Conservation (phyloP, 257 asterid species). For the Fraxinus cuspidata region DNA sequence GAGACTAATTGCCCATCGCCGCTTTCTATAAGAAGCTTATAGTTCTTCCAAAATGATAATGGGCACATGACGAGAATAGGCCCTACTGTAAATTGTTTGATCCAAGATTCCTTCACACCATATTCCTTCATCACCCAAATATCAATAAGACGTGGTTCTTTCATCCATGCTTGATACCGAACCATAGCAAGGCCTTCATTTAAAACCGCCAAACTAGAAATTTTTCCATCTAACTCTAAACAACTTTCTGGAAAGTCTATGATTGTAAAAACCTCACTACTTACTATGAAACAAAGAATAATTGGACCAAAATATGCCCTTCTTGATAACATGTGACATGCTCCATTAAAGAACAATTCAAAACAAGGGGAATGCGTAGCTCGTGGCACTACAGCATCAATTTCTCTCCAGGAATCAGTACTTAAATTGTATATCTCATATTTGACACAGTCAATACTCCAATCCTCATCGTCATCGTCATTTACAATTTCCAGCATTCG, state of each 20-base stretch:
- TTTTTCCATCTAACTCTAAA: neutral
- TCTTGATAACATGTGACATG: neutral
- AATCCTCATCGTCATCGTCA: no score
- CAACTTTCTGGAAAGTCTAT: slow-evolving; percentile 2
- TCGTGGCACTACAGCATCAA: neutral
- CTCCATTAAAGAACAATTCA: slow-evolving; percentile 13
- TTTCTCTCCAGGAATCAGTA: slow-evolving; percentile 8
- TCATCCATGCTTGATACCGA: neutral
- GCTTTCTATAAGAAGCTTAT: neutral
- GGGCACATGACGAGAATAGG: neutral
- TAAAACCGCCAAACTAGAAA: neutral
- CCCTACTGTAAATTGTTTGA: slow-evolving; percentile 6
- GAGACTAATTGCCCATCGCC: neutral
- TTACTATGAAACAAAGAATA: neutral
- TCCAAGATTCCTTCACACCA: slow-evolving; percentile 17
- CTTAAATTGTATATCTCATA: slow-evolving; percentile 12
- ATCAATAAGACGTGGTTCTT: neutral
- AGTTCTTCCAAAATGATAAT: neutral
- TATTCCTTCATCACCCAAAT: slow-evolving; percentile 23
- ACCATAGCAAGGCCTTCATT: slow-evolving; percentile 18
- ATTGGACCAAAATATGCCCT: no score
- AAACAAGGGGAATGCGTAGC: neutral
- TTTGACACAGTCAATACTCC: neutral
- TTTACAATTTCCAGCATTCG: neutral
- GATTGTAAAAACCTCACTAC: neutral